Conservation (phyloP, 1,284 basidiomycete species). For the Ceratobasidium sp. region DNA sequence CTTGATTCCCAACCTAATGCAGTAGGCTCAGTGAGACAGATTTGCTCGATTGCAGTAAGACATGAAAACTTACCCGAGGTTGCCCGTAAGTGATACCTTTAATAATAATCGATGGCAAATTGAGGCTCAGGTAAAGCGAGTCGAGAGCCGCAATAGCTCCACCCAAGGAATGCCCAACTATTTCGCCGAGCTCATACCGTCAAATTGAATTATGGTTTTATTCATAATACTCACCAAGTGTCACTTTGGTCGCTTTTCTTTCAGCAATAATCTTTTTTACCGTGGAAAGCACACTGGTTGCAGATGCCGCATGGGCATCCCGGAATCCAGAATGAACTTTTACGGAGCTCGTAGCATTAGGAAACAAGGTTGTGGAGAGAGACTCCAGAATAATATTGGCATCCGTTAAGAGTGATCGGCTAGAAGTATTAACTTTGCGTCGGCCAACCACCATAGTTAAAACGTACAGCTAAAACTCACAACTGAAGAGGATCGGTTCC, state of each 20-base stretch:
- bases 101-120: slow-evolving; percentile 30
- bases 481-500: slow-evolving; percentile 40
- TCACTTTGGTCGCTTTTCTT: slow-evolving; percentile 4
- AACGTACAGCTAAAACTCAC: neutral
- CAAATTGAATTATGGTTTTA: neutral
- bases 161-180: slow-evolving; percentile 21
- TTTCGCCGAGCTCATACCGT: neutral
- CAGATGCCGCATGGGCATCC: slow-evolving; percentile 24
- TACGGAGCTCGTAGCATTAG: slow-evolving; percentile 6
- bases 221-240: neutral
- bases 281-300: slow-evolving; percentile 3
- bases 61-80: slow-evolving; percentile 11
- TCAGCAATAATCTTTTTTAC: slow-evolving; percentile 26
- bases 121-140: slow-evolving; percentile 25
- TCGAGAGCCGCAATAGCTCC: slow-evolving; percentile 36
- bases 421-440: neutral
- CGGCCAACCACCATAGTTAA: too few relatives aligned
- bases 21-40: neutral
- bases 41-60: neutral
- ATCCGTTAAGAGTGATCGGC: neutral
- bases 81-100: slow-evolving; percentile 31
- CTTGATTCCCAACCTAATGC: slow-evolving; percentile 35
- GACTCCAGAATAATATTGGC: slow-evolving; percentile 7
- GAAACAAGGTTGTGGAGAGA: slow-evolving; percentile 7
- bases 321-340: slow-evolving; percentile 26